Evolutionary conservation across 345 rosid genomes (phyloP).

Genomic region (Combretum micranthum): DNA sequence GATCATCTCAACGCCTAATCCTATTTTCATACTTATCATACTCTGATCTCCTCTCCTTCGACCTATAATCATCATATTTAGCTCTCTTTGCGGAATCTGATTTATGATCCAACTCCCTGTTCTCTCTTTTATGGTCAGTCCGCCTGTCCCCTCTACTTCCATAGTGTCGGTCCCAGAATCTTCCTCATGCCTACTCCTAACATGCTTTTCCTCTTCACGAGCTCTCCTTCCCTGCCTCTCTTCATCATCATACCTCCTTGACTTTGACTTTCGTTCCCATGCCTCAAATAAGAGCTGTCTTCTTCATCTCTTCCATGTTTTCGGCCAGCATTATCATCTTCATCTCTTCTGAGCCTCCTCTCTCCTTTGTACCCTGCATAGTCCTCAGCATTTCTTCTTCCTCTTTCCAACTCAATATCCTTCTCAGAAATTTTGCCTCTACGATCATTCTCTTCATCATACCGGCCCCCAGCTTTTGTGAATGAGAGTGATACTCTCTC

Average conservation of each 20-base stretch:
- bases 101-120: slow-evolving; percentile 7
- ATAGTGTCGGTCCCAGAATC: slow-evolving; percentile 9
- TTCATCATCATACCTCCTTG: not conserved
- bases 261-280: not conserved
- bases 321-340: slow-evolving; percentile 1
- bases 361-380: not conserved
- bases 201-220: slow-evolving; percentile 3
- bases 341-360: not conserved
- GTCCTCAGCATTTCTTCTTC: slow-evolving; percentile 5
- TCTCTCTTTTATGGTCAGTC: slow-evolving; percentile 11
- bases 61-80: slow-evolving; percentile 12
- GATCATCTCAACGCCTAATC: slow-evolving; percentile 1
- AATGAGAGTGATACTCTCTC: slow-evolving; percentile 11
- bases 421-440: slow-evolving; percentile 11
- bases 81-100: slow-evolving; percentile 2
- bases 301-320: not conserved
- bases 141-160: slow-evolving; percentile 14
- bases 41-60: slow-evolving; percentile 11
- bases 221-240: not conserved
- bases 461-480: slow-evolving; percentile 9
- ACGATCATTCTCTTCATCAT: slow-evolving; percentile 5
- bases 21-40: not conserved
- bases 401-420: slow-evolving; percentile 1
- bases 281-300: too few species aligned
- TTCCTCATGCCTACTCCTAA: slow-evolving; percentile 5